Conservation (phyloP, 805 yeast species). For the Kodamaea neixiangensis region DNA sequence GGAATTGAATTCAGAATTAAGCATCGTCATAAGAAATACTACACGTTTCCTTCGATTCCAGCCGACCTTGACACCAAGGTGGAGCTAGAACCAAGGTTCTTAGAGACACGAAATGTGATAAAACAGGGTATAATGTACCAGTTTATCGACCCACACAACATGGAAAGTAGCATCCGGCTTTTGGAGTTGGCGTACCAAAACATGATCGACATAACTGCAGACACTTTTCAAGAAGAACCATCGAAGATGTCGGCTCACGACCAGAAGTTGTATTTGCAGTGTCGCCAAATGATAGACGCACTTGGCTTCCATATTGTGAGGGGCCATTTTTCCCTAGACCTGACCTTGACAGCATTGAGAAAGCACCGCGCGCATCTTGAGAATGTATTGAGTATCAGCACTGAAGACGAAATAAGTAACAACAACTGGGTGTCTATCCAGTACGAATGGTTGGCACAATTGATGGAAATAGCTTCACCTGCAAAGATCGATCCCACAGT, state of each 20-base stretch:
- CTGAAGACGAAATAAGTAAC: conserved; percentile 12
- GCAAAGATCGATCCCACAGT: conserved; percentile 19
- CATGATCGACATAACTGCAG: conserved; percentile 27
- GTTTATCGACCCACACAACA: conserved; percentile 32
- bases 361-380: conserved; percentile 67
- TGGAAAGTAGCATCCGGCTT: conserved; percentile 29
- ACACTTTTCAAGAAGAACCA: conserved; percentile 11
- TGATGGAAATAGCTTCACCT: conserved; percentile 50
- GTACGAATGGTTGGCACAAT: conserved; percentile 63
- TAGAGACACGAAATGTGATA: conserved; percentile 39
- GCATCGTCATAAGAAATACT: conserved; percentile 39
- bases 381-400: conserved; percentile 43
- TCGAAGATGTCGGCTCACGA: conserved; percentile 30
- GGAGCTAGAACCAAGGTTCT: conserved; percentile 35
- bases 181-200: conserved; percentile 38
- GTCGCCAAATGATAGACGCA: conserved; percentile 56
- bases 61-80: conserved; percentile 27
- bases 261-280: conserved; percentile 26
- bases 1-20: conserved; percentile 32
- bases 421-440: conserved; percentile 63
- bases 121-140: conserved; percentile 39
- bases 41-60: conserved; percentile 30
- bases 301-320: conserved; percentile 64
- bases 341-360: conserved; percentile 57
- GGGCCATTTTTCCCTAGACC: conserved; percentile 58